Evolutionary conservation across 108 stramenopile species (phyloP).

Genomic region (Stephanodiscus triporus): DNA sequence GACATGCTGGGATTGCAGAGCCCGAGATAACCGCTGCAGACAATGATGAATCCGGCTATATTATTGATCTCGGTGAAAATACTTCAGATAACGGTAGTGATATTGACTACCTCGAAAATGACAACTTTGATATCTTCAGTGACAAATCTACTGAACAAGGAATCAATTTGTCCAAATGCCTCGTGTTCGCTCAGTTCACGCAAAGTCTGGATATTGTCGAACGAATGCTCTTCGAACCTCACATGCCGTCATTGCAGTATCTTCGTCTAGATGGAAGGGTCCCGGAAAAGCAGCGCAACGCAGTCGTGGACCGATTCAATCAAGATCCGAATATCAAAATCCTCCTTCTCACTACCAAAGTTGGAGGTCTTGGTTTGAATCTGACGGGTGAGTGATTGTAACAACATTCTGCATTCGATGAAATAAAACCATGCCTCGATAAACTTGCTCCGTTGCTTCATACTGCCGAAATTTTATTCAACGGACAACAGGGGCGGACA

Average conservation of each 20-base stretch:
- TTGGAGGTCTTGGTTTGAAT: conserved; percentile 87
- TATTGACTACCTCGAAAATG: conserved; percentile 6
- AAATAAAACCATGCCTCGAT: not conserved
- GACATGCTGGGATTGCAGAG: conserved; percentile 66
- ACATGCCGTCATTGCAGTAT: conserved; percentile 75
- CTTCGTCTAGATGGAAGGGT: conserved; percentile 82
- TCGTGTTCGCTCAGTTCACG: conserved; percentile 89
- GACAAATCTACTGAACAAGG: not conserved
- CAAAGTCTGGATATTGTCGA: conserved; percentile 86
- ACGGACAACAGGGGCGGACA: conserved; percentile 66
- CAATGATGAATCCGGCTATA: conserved; percentile 74
- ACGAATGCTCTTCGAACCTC: conserved; percentile 66
- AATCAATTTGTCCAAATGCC: conserved; percentile 58
- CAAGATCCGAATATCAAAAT: conserved; percentile 63
- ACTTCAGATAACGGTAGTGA: conserved; percentile 16
- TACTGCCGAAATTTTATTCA: not conserved
- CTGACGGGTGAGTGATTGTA: conserved; percentile 63
- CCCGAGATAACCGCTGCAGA: conserved; percentile 75
- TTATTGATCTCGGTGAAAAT: conserved; percentile 38
- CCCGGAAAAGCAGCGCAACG: conserved; percentile 55
- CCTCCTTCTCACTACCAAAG: conserved; percentile 81
- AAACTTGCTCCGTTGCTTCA: not conserved
- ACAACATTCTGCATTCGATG: not conserved
- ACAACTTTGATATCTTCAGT: conserved; percentile 4
- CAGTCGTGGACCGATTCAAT: conserved; percentile 82